These are phyloP conservation scores for Clonostachys solani DNA, from an alignment of 2,329 filamentous ascomycete species.

Conservation along the genomic window DNA sequence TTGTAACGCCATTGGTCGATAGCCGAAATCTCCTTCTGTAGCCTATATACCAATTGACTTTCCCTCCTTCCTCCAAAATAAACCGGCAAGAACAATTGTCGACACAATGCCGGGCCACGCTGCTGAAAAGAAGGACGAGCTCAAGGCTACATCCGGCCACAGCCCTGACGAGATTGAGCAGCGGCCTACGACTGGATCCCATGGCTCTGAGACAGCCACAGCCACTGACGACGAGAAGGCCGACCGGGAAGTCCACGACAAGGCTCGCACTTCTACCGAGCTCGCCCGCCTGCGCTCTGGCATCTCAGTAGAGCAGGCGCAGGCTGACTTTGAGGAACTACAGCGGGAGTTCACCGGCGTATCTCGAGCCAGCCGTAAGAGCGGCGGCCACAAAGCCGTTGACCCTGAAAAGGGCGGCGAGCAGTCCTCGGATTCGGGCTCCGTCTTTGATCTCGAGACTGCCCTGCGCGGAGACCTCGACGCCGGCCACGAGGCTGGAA, in stretches of 20 bases:
- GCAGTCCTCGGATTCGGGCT: conserved; percentile 33
- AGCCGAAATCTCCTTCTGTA: neutral
- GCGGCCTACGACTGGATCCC: conserved; percentile 9
- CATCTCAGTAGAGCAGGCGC: conserved; percentile 61
- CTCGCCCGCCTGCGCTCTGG: conserved; percentile 4
- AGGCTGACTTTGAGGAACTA: conserved; percentile 67
- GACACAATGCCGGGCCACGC: neutral
- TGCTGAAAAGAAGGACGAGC: conserved; percentile 20
- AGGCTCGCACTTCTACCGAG: conserved; percentile 9
- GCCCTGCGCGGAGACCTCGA: conserved; percentile 67
- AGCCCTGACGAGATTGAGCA: conserved; percentile 14
- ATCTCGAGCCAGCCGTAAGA: conserved; percentile 43
- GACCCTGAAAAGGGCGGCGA: conserved; percentile 1
- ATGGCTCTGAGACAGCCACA: conserved; percentile 19
- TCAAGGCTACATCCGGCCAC: conserved; percentile 19
- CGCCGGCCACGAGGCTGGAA: conserved; percentile 72
- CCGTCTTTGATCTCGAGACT: conserved; percentile 69
- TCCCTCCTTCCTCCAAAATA: neutral
- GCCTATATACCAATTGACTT: neutral
- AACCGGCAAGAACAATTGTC: neutral
- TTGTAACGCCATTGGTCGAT: neutral
- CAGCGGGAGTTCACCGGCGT: conserved; percentile 55
- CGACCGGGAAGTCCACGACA: conserved; percentile 3
- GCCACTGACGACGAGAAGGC: conserved; percentile 9
- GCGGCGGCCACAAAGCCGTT: conserved; percentile 4